Conservation (phyloP, 2,329 filamentous ascomycete genomes). For the Ceratocystis lukuohia region DNA sequence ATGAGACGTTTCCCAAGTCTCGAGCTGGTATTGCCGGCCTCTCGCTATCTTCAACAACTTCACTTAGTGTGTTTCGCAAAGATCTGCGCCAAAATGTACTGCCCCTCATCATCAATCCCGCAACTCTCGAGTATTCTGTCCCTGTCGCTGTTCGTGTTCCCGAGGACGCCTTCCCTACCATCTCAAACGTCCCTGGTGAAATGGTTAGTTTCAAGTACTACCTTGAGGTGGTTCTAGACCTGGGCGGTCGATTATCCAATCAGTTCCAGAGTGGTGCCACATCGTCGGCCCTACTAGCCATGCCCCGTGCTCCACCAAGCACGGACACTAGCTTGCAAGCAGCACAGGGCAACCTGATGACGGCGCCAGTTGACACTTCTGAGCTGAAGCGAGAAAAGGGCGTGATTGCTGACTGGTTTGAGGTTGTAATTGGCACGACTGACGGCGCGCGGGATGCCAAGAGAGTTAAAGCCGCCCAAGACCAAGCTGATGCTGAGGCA, state of each 20-base stretch:
- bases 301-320: constrained; percentile 23
- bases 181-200: constrained; percentile 72
- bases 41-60: constrained; percentile 72
- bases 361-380: constrained; percentile 75
- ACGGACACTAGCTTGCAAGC: constrained; percentile 33
- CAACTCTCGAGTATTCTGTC: constrained; percentile 62
- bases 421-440: constrained; percentile 72
- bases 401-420: constrained; percentile 76
- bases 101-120: constrained; percentile 76
- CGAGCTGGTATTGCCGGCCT: constrained; percentile 75
- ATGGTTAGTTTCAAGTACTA: constrained; percentile 96
- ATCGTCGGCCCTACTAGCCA: constrained; percentile 29
- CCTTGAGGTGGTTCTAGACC: constrained; percentile 81
- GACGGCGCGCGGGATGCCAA: constrained; percentile 45
- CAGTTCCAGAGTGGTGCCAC: constrained; percentile 53
- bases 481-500: constrained; percentile 18
- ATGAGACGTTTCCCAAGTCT: constrained; percentile 78
- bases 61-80: constrained; percentile 87
- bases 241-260: constrained; percentile 73
- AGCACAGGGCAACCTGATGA: constrained; percentile 37
- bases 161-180: constrained; percentile 84
- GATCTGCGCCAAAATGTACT: constrained; percentile 81
- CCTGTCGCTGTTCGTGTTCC: constrained; percentile 76
- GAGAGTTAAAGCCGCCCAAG: constrained; percentile 18
- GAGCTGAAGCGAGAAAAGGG: constrained; percentile 77